phyloP scores from a whole-genome alignment of 352 stramenopile genomes.

The Globisporangium iwayamae region DNA sequence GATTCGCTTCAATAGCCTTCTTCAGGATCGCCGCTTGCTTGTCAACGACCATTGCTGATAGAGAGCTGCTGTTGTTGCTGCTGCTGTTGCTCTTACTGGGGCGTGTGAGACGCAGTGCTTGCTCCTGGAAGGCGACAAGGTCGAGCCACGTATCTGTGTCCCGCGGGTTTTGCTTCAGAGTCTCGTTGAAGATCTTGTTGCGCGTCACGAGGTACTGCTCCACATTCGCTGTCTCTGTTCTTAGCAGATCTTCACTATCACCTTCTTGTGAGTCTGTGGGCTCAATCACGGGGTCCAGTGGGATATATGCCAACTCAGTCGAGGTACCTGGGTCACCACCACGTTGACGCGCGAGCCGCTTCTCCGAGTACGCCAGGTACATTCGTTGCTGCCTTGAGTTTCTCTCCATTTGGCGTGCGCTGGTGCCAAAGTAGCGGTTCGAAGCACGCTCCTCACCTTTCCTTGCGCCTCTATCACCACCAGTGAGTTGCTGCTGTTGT shows the following conservation, averaged over 20 bases:
- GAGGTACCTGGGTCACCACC: neutral
- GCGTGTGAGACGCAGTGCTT: slow-evolving; percentile 36
- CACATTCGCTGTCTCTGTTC: slow-evolving; percentile 62
- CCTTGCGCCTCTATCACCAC: neutral
- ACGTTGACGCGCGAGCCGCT: slow-evolving; percentile 26
- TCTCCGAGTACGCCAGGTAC: slow-evolving; percentile 71
- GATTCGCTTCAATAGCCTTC: slow-evolving; percentile 51
- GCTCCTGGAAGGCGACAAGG: slow-evolving; percentile 73
- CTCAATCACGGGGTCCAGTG: slow-evolving; percentile 48
- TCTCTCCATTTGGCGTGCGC: slow-evolving; percentile 39
- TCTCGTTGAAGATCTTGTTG: slow-evolving; percentile 48
- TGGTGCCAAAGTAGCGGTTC: slow-evolving; percentile 53
- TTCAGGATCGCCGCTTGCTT: slow-evolving; percentile 66
- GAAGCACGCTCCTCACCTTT: neutral
- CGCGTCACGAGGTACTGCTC: slow-evolving; percentile 59
- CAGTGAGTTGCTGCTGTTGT: neutral
- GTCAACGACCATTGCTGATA: slow-evolving; percentile 35
- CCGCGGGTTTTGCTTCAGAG: slow-evolving; percentile 33
- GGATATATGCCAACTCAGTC: slow-evolving; percentile 55
- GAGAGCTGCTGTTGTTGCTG: slow-evolving; percentile 12
- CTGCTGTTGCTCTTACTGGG: slow-evolving; percentile 8
- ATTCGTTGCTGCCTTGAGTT: slow-evolving; percentile 39
- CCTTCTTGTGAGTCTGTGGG: neutral
- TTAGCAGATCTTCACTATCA: slow-evolving; percentile 20
- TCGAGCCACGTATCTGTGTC: slow-evolving; percentile 59